These are phyloP conservation scores for Gelatoporia subvermispora DNA, from an alignment of 768 basidiomycete species.

Conservation along the genomic window DNA sequence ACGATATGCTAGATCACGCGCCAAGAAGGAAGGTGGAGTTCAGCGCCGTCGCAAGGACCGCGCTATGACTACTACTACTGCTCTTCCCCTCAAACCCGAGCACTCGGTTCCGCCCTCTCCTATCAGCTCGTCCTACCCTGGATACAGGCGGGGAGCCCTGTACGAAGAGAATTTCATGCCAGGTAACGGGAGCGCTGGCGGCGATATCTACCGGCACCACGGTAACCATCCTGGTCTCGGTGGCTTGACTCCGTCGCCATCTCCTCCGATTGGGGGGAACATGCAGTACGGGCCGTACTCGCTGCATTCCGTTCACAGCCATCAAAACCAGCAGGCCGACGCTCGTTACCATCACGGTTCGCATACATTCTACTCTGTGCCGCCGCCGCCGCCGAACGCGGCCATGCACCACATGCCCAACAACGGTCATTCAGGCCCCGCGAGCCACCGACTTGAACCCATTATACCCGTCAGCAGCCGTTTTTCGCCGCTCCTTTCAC, in stretches of 20 bases:
- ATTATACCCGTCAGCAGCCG: conserved; percentile 9
- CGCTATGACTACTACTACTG: conserved; percentile 22
- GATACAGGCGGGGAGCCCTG: conserved; percentile 41
- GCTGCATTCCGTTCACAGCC: conserved; percentile 26
- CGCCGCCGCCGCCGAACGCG: conserved; percentile 12
- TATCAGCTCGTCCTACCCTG: conserved; percentile 41
- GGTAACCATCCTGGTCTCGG: conserved; percentile 32
- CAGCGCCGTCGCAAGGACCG: conserved; percentile 65
- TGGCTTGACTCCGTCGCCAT: conserved; percentile 54
- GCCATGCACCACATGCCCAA: conserved; percentile 8
- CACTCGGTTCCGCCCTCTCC: conserved; percentile 25
- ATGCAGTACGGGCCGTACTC: conserved; percentile 59
- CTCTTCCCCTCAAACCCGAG: conserved; percentile 22
- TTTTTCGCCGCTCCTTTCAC: conserved; percentile 23
- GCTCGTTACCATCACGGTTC: conserved; percentile 8
- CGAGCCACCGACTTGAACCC: conserved; percentile 18
- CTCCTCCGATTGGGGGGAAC: conserved; percentile 49
- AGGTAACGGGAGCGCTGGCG: background rate
- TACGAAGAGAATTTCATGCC: conserved; percentile 40
- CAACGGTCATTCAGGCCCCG: conserved; percentile 6
- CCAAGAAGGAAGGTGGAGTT: conserved; percentile 77
- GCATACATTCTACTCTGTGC: conserved; percentile 16
- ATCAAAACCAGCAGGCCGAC: conserved; percentile 15
- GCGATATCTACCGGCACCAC: conserved; percentile 37
- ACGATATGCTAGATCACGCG: conserved; percentile 80